Evolutionary conservation across 371 early-diverging fungal species (phyloP).

Genomic region (Dichotomocladium elegans): DNA sequence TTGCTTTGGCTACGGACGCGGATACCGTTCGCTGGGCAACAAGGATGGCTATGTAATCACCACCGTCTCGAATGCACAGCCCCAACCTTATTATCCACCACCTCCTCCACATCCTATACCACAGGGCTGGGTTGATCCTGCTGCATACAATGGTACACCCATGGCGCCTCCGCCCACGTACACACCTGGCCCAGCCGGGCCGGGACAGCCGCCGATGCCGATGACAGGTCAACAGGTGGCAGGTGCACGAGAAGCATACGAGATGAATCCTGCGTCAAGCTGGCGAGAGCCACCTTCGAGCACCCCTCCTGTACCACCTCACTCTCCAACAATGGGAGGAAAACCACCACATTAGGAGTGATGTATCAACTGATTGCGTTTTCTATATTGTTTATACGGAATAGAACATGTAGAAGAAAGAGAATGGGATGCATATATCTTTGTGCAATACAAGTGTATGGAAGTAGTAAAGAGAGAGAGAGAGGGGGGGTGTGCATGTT

Average conservation of each 20-base stretch:
- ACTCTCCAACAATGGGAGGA: too few relatives aligned
- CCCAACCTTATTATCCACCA: slow-evolving; percentile 23
- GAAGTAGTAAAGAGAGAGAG: too few relatives aligned
- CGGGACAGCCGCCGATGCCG: too few relatives aligned
- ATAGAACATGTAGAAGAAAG: too few relatives aligned
- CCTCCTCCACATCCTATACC: slow-evolving; percentile 11
- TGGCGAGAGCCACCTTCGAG: slow-evolving; percentile 7
- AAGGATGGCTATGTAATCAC: slow-evolving; percentile 14
- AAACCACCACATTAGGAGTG: too few relatives aligned
- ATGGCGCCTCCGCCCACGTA: slow-evolving; percentile 17
- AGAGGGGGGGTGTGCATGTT: too few relatives aligned
- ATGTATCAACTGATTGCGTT: too few relatives aligned
- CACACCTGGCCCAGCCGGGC: background rate
- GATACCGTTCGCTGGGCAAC: slow-evolving; percentile 23
- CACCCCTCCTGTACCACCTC: background rate
- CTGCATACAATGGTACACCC: slow-evolving; percentile 47
- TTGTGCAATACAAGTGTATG: too few relatives aligned
- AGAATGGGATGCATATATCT: too few relatives aligned
- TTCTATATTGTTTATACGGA: too few relatives aligned
- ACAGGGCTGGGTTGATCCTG: slow-evolving; percentile 49
- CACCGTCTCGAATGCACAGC: slow-evolving; percentile 10
- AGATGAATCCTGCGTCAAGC: slow-evolving; percentile 17
- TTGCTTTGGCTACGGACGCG: slow-evolving; percentile 18
- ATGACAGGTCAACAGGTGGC: too few relatives aligned
- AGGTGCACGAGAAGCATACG: slow-evolving; percentile 14